Base-by-base conservation (phyloP, 768 basidiomycete genomes). In the Leccinum obscurum region DNA sequence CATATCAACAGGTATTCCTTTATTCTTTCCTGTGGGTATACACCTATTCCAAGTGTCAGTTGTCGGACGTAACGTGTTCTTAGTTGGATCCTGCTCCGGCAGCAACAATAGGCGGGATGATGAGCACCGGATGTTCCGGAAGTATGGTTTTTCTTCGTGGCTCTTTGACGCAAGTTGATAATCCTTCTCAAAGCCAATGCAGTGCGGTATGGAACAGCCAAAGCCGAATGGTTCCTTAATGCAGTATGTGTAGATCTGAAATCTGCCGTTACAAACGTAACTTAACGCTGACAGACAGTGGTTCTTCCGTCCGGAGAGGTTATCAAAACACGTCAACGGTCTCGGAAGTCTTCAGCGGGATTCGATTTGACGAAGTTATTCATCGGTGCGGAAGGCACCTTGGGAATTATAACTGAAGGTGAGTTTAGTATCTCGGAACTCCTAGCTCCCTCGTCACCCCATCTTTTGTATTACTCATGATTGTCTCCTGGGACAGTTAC, bases 381-480 rank as follows among this genome's bases (percentile, higher is more conserved):
- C 73, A 89, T 95, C 53, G 93, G 93, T 24, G 92, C 92, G 0
- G 85, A 86, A 61, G 85, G 86, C 3, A 90, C 93, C 0, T 77
- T 96, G 24, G 95, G 95, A 1, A 92, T 97, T 55, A 82, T 97
- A 17, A 95, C 93, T 1, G 94, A 97, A 79, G 86, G 90, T 84
- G 50, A 5, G 62, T 56, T 57, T 22, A 14, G 52, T 49, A 10
- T 39, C 32, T 35, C 20, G 56, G 46, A 13, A 28, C 32, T 39
- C 22, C 2, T 44, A 15, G 15, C 14, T 24, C 0, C 37, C 49
- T 0, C 37, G n/a, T 13, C 20, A 46, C 44, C 20, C 44, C 32
- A 28, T 51, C 41, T 6, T 8, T 14, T 39, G 26, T 39, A 11
- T 24, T 28, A 28, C 35, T 62, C 22, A 55, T 50, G 24, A 11